A percentile compares a stretch with the other conserved stretches of the same genome.
These are phyloP conservation scores for Nematodospora valgi DNA, from an alignment of 805 yeast genomes.

Conservation along the genomic window DNA sequence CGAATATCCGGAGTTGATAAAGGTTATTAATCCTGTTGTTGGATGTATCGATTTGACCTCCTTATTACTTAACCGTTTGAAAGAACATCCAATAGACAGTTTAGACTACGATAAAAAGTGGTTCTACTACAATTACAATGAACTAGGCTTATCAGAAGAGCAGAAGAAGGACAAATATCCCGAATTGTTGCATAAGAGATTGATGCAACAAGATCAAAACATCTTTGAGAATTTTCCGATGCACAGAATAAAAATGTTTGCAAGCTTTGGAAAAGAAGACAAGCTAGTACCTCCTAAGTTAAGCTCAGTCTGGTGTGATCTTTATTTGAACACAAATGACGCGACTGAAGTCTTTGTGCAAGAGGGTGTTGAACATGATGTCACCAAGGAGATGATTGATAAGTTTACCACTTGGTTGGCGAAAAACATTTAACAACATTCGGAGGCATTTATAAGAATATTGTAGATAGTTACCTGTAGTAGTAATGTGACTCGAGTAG, in stretches of 20 bases:
- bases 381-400: slow-evolving; percentile 32
- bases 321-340: slow-evolving; percentile 23
- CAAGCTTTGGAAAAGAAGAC: slow-evolving; percentile 34
- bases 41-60: slow-evolving; percentile 47
- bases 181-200: slow-evolving; percentile 27
- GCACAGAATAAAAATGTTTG: slow-evolving; percentile 29
- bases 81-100: slow-evolving; percentile 14
- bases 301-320: slow-evolving; percentile 28
- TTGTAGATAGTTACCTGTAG: too few species aligned
- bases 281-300: slow-evolving; percentile 34
- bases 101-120: slow-evolving; percentile 24
- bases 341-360: slow-evolving; percentile 25
- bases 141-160: slow-evolving; percentile 26
- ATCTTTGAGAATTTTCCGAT: slow-evolving; percentile 34
- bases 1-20: slow-evolving; percentile 33
- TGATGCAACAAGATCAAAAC: slow-evolving; percentile 24
- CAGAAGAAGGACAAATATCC: slow-evolving; percentile 26
- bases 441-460: too few species aligned
- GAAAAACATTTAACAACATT: slow-evolving; percentile 7
- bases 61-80: slow-evolving; percentile 42
- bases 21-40: slow-evolving; percentile 46
- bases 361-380: slow-evolving; percentile 30
- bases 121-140: slow-evolving; percentile 32
- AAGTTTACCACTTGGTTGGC: slow-evolving; percentile 30
- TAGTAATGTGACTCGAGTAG: too few species aligned